Evolutionary conservation across 129 eudicot species (phyloP).

Genomic region (Flaveria ramosissima): DNA sequence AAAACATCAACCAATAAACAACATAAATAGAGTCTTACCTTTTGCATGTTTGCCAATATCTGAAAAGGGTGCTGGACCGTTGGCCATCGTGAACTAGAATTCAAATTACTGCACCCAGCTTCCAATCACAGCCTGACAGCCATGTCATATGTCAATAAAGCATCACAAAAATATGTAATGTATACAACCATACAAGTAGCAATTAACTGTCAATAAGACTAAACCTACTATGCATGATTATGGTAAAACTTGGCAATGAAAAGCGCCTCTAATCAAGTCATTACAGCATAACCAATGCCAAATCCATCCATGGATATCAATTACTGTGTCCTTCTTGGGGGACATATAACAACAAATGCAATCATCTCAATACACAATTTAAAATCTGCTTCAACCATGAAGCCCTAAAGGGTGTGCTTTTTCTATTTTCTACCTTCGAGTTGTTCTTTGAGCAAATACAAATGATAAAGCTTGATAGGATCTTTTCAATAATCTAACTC

Average conservation of each 20-base stretch:
- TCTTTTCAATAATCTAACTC: too few relatives aligned
- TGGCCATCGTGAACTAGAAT: conserved; percentile 45
- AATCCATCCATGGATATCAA: background rate
- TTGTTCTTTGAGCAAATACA: too few relatives aligned
- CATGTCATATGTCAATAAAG: conserved; percentile 11
- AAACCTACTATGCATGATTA: conserved; percentile 16
- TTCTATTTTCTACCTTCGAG: too few relatives aligned
- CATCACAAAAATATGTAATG: background rate
- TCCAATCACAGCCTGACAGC: conserved; percentile 39
- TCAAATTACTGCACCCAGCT: conserved; percentile 28
- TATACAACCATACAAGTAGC: conserved; percentile 21
- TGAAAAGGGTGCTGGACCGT: conserved; percentile 75
- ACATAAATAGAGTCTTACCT: conserved; percentile 41
- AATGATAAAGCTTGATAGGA: too few relatives aligned
- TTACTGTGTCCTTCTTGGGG: background rate
- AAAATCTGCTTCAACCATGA: background rate
- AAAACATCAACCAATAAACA: background rate
- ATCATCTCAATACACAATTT: background rate
- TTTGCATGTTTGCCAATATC: conserved; percentile 81
- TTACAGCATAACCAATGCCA: background rate
- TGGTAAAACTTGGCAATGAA: conserved; percentile 5
- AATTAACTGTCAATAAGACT: conserved; percentile 16
- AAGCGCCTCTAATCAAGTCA: conserved; percentile 4
- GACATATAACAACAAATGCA: background rate
- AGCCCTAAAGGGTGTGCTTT: too few relatives aligned